Evolutionary conservation across 2,329 filamentous ascomycete genomes (phyloP), one percentile per base, ranked within the genome.

Genomic region (Pestalotiopsis sp.): DNA sequence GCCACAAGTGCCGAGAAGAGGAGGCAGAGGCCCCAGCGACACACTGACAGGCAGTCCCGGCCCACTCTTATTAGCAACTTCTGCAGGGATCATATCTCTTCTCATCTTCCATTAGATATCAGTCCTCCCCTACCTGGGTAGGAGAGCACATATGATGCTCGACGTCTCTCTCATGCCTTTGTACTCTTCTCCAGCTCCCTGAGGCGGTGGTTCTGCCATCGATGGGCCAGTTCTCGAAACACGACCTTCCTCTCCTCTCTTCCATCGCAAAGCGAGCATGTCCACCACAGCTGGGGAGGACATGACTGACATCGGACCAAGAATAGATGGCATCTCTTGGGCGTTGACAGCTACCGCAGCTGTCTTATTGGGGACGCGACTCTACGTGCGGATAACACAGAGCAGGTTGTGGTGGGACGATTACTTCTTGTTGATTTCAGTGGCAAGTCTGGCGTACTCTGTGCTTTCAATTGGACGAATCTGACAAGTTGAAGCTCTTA

Each of bases 381-480:
- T 69, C 14, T 69, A 69, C 25, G 49, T 67, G 13, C 65, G 66
- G 45, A 2, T 31, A 5, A 65, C 66, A 0, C 41, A 23, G 17
- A 55, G 31, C 20, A 57, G 66, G 52, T 38, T 68, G 38, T 68
- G 68, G 68, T 69, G 65, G 64, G 68, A 69, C 23, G 68, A 67
- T n/a, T 39, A 66, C 38, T 41, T 69, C 12, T 45, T 69, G 23
- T 12, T 27, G 7, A 57, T 62, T 45, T 68, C 68, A 57, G 67
- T 65, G 66, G 68, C 67, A 59, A 67, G 66, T 23, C 17, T 23
- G 23, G 5, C 52, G 14, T 64, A 2, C 17, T 45, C n/a, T 64
- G n/a, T 52, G 49, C 9, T 41, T 12, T 39, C 4, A 23, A 64
- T 27, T 9, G 23, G n/a, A 12, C 20, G 39, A 27, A 12, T 55